A percentile compares a stretch with the other conserved stretches of the same genome.
Conservation (phyloP, 768 basidiomycete genomes). For the Tylopilus felleus region DNA sequence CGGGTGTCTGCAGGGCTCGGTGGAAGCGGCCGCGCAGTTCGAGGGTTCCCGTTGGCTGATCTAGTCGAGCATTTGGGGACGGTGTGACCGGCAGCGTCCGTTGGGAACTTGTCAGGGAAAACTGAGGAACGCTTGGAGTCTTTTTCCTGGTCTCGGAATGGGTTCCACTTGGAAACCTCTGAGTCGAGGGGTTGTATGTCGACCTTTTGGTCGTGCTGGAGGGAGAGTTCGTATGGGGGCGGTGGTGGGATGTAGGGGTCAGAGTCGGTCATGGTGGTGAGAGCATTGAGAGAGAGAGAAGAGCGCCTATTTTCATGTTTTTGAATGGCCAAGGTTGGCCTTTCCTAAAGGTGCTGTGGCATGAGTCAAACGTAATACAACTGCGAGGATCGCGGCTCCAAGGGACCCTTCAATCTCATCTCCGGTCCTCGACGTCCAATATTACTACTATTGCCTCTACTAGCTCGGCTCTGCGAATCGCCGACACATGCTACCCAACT, state of each 20-base stretch:
- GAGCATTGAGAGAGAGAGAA: background rate
- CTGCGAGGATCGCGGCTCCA: background rate
- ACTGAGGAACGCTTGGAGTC: slow-evolving; percentile 9
- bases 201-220: slow-evolving; percentile 42
- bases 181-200: slow-evolving; percentile 23
- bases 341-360: too few species aligned
- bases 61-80: slow-evolving; percentile 3
- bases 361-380: slow-evolving; percentile 10
- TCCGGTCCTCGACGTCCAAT: slow-evolving; percentile 4
- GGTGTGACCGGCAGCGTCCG: background rate
- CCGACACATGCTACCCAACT: slow-evolving; percentile 12
- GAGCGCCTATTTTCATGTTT: slow-evolving; percentile 8
- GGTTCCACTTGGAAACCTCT: slow-evolving; percentile 8
- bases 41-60: background rate
- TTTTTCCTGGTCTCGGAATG: slow-evolving; percentile 16
- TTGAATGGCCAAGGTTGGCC: background rate
- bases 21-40: slow-evolving; percentile 26
- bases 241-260: slow-evolving; percentile 33
- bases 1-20: slow-evolving; percentile 14
- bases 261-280: slow-evolving; percentile 16
- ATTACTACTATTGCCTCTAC: background rate
- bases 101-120: slow-evolving; percentile 4
- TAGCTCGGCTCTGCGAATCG: slow-evolving; percentile 3
- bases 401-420: background rate
- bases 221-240: slow-evolving; percentile 40